These are phyloP conservation scores for Sextonia rubra DNA, from an alignment of 164 flowering plant genomes.

Conservation along the genomic window DNA sequence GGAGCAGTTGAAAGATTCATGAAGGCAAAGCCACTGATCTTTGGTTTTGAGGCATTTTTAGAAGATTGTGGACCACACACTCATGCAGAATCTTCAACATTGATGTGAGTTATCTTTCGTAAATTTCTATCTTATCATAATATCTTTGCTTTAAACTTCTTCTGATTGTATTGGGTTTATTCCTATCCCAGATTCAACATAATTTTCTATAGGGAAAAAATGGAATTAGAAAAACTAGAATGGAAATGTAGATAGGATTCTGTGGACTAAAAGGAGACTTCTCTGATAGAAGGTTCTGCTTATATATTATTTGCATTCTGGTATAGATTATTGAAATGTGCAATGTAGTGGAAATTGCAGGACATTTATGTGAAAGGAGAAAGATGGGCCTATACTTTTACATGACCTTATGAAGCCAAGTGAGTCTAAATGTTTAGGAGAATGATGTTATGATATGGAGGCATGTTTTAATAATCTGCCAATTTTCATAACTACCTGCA, in stretches of 20 bases:
- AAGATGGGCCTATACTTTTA: too few relatives aligned
- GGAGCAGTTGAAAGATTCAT: slow-evolving; percentile 33
- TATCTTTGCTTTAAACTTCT: neutral
- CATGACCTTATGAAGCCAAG: too few relatives aligned
- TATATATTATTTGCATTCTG: neutral
- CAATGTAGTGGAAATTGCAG: neutral
- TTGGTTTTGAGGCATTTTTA: neutral
- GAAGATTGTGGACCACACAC: neutral
- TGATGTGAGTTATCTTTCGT: neutral
- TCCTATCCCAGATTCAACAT: neutral
- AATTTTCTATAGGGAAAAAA: neutral
- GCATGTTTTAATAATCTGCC: too few relatives aligned
- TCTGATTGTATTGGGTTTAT: neutral
- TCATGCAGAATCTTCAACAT: neutral
- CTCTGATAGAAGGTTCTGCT: neutral
- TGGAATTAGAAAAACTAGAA: neutral
- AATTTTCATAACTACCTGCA: too few relatives aligned
- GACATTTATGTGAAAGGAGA: neutral
- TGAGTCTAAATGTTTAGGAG: neutral
- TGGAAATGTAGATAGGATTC: neutral
- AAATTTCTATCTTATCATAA: neutral
- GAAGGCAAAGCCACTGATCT: slow-evolving; percentile 8
- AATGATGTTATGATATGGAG: too few relatives aligned
- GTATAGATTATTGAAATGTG: neutral
- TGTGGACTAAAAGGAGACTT: neutral